Evolutionary conservation across 768 basidiomycete species (phyloP).

Genomic region (Psilocybe azurescens): DNA sequence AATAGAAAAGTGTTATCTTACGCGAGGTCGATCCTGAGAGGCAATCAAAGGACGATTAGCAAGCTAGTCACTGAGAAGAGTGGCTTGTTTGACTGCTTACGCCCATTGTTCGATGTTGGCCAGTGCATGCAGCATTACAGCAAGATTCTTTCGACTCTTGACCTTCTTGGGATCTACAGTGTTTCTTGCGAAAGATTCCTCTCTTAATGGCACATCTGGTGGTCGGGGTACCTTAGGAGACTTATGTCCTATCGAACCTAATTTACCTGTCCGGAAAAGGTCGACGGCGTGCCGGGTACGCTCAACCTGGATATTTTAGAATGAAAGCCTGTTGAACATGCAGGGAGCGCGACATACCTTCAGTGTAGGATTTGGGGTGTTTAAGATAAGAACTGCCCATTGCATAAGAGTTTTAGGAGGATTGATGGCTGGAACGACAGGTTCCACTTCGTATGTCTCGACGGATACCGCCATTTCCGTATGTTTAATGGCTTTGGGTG

Average conservation of each 20-base stretch:
- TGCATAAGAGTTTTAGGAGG: slow-evolving; percentile 74
- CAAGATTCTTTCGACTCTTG: slow-evolving; percentile 63
- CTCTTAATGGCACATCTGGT: slow-evolving; percentile 69
- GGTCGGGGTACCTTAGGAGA: slow-evolving; percentile 52
- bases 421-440: slow-evolving; percentile 51
- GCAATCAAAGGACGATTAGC: not conserved
- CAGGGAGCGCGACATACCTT: slow-evolving; percentile 44
- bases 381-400: slow-evolving; percentile 81
- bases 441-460: slow-evolving; percentile 37
- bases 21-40: slow-evolving; percentile 72
- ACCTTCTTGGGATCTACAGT: slow-evolving; percentile 66
- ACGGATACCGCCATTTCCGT: slow-evolving; percentile 6
- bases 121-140: slow-evolving; percentile 80
- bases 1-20: slow-evolving; percentile 36
- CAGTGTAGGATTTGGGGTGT: slow-evolving; percentile 70
- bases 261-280: slow-evolving; percentile 70
- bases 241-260: slow-evolving; percentile 69
- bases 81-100: slow-evolving; percentile 46
- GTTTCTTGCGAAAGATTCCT: slow-evolving; percentile 52
- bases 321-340: not conserved
- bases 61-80: not conserved
- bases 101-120: slow-evolving; percentile 93
- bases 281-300: slow-evolving; percentile 73
- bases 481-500: slow-evolving; percentile 19
- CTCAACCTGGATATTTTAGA: slow-evolving; percentile 50